Base-by-base conservation (phyloP, 2,329 filamentous ascomycete species). In the Claviceps fusiformis region DNA sequence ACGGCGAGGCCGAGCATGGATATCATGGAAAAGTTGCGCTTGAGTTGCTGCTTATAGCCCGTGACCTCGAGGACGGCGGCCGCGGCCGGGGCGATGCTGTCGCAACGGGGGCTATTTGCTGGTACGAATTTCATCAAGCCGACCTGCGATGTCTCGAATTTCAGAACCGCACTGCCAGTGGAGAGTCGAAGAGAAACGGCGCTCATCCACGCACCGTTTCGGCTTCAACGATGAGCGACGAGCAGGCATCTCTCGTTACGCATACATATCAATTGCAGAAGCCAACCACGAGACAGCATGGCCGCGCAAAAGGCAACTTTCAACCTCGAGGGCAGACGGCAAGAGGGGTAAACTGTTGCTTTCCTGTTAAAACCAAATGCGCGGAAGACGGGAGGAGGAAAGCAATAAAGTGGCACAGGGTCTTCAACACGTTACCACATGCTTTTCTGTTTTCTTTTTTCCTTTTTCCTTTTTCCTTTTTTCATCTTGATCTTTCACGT, bases 1-100 rank as follows among this genome's bases (percentile, higher is more conserved):
- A 76, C 75, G 9, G 73, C 73, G 29, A 76, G 68, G 9, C 73
- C 73, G 3, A 76, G 68, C 69, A 77, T 75, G 33, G 69, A 75
- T 4, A 75, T 55, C 62, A 70, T 71, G 56, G 73, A 75, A 57
- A 78, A 78, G 63, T 75, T 76, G 50, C 76, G 71, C 61, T 72
- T 68, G 15, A 78, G 66, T 62, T 78, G 73, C 60, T 76, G 73
- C 64, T 72, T 75, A 55, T 76, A 71, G 50, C 75, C 75, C 46
- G 77, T 64, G 15, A 70, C 65, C 57, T 71, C 70, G 17, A 77
- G 67, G n/a, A 66, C 67, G 6, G 65, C 68, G 3, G 69, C 31
- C n/a, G 17, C n/a, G 3, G 2, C 33, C 3, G n/a, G 5, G 53
- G 56, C 59, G 33, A 35, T 17, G 13, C 27, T 44, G 49, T 17